Evolutionary conservation across 306 rosid species (phyloP), one percentile per base, ranked within the genome.

Genomic region (Nissolia schottii): DNA sequence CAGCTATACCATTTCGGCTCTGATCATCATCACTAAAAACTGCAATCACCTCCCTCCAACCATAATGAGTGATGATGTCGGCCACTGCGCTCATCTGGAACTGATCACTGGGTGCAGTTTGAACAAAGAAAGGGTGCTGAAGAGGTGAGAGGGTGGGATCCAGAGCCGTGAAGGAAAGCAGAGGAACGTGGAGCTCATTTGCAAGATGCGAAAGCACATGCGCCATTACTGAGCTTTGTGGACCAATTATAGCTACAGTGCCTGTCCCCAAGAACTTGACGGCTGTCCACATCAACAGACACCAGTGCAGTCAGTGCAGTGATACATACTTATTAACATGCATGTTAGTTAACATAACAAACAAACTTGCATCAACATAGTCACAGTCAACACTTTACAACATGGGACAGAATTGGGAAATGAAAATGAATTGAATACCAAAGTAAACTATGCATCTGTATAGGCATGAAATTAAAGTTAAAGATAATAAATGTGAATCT

Each of bases 1-100:
- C 86, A 10, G 83, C 31, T 8, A 91, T 76, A 24, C 93, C 96
- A 29, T 87, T 89, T 84, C 97, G 87, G 19, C 96, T 87, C 46
- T 84, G 76, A 54, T 87, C 97, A 66, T 91, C 96, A 58, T 91
- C 97, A 16, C 67, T 87, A 32, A 77, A 89, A 25, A 91, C 77
- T 40, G 85, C 91, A 65, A 91, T 77, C 14, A 91, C 89, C 71
- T 87, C 90, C 32, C 74, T 85, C 97, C 97, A 91, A 41, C 78
- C 85, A 57, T 60, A 91, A 77, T 85, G 70, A 20, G 71, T 77
- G 22, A 91, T 80, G 15, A 89, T 79, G 12, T 84, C 88, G 0
- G 93, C 88, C 59, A 91, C 64, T 40, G 97, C 97, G 61, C 77
- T 74, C 97, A 91, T 89, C 78, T 91, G 97, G 67, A 85, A 88